Evolutionary conservation across 805 yeast species (phyloP), one percentile per base, ranked within the genome.

Genomic region (Metschnikowia cubensis): DNA sequence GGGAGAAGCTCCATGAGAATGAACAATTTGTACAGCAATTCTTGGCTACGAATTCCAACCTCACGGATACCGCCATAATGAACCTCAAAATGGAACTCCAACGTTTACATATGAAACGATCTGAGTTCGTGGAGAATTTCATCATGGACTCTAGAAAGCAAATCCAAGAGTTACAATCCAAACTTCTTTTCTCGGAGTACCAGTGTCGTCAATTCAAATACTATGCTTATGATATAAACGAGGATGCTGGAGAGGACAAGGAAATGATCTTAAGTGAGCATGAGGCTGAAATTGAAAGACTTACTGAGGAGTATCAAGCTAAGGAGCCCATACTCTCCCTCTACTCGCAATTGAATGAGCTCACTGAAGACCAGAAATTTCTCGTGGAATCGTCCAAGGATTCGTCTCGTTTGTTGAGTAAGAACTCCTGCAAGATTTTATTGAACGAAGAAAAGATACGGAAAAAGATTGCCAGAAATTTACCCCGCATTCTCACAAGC

Each of bases 361-460:
- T 90, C 22, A 64, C 82, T 37, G 66, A 71, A 13, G 95, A 89
- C 55, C 86, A 85, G 52, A 55, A 64, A 1, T 79, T 79, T 42
- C 74, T 94, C 35, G 84, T 77, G 35, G 85, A 82, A 53, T 82
- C 94, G 3, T 78, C 86, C 1, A 84, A 82, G 59, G 94, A 92
- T 63, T 83, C 97, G 0, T 82, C 92, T 0, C 76, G 98, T 53
- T 73, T 91, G 39, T 66, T 86, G 42, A 81, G 85, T 54, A 81
- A 87, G 60, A 84, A 86, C 58, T 85, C 90, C 1, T 91, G 92
- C 55, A 84, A 83, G 52, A 84, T 91, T 21, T 70, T 92, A 51
- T 73, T 87, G 50, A 79, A 85, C 50, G 99, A 92, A 63, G 97
- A 90, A 62, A 84, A 77, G 60, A 72, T 83, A 36, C 72, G 97